phyloP scores from a whole-genome alignment of 257 asterid genomes.

The Fraxinus quadrangulata region DNA sequence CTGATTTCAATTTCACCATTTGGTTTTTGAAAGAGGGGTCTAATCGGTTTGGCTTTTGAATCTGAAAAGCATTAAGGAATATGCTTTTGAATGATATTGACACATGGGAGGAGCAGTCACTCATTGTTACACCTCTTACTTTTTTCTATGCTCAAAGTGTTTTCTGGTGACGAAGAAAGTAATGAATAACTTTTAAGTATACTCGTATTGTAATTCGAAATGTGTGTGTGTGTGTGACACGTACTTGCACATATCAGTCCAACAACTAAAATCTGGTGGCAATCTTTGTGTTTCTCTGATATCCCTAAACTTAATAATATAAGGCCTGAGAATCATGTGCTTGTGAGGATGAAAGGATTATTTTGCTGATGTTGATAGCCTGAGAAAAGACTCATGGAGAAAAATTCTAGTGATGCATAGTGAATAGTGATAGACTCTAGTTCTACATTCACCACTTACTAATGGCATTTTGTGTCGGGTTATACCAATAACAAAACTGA shows the following conservation, averaged over 20 bases:
- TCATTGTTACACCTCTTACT: constrained; percentile 2
- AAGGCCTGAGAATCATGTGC: not conserved
- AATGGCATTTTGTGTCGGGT: no score
- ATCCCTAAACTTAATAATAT: no score
- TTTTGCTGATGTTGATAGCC: not conserved
- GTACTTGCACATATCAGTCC: not conserved
- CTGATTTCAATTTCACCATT: constrained; percentile 29
- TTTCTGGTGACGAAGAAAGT: not conserved
- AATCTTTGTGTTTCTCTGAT: no score
- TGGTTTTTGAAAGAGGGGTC: constrained; percentile 39
- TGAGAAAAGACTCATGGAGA: no score
- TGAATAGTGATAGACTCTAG: no score
- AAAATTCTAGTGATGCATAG: no score
- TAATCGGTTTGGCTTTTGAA: constrained; percentile 23
- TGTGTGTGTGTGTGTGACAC: not conserved
- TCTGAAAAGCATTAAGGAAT: constrained; percentile 16
- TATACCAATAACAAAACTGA: no score
- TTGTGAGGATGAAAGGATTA: not conserved
- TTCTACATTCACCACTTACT: no score
- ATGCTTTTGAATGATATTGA: constrained; percentile 16
- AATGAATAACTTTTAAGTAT: not conserved
- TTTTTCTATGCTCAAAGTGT: not conserved
- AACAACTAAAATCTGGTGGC: no score
- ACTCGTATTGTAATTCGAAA: not conserved
- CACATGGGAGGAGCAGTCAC: not conserved